These are phyloP conservation scores for Lunularia cruciata DNA, from an alignment of 225 moss, liverwort and hornwort genomes.

Conservation along the genomic window DNA sequence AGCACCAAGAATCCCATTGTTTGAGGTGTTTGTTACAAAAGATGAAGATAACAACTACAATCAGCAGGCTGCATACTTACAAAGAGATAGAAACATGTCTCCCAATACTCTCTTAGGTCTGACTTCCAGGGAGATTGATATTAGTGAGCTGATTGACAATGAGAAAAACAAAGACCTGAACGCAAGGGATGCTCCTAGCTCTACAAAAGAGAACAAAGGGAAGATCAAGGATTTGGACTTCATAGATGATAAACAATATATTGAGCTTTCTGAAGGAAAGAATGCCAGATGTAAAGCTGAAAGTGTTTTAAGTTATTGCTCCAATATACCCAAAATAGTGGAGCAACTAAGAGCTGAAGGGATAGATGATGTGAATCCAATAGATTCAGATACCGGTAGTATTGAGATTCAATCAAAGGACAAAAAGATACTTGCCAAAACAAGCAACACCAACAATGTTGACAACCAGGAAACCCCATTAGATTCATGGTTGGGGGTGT, in stretches of 20 bases:
- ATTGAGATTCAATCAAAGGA: constrained; percentile 55
- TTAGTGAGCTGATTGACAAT: constrained; percentile 58
- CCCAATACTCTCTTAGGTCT: constrained; percentile 59
- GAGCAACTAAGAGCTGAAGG: constrained; percentile 89
- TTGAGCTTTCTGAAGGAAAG: constrained; percentile 95
- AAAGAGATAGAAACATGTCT: constrained; percentile 75
- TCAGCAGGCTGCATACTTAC: constrained; percentile 95
- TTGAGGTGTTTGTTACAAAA: constrained; percentile 86
- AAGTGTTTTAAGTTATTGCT: constrained; percentile 90
- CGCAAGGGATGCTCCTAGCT: constrained; percentile 47
- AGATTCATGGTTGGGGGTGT: constrained; percentile 97
- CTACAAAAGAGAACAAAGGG: constrained; percentile 62
- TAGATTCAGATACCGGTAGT: constrained; percentile 49
- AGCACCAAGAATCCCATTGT: constrained; percentile 79
- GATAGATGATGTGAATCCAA: constrained; percentile 53
- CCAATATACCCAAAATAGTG: constrained; percentile 89
- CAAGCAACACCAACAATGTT: constrained; percentile 31
- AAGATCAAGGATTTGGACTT: constrained; percentile 68
- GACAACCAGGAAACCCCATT: constrained; percentile 76
- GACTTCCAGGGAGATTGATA: constrained; percentile 50
- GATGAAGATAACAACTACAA: constrained; percentile 56
- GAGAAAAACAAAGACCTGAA: constrained; percentile 56
- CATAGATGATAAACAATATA: constrained; percentile 92
- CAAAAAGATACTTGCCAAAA: constrained; percentile 64
- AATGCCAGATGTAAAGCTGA: constrained; percentile 95